Base-by-base conservation (phyloP, 148 eudicot species). In the Fagopyrum homotropicum region DNA sequence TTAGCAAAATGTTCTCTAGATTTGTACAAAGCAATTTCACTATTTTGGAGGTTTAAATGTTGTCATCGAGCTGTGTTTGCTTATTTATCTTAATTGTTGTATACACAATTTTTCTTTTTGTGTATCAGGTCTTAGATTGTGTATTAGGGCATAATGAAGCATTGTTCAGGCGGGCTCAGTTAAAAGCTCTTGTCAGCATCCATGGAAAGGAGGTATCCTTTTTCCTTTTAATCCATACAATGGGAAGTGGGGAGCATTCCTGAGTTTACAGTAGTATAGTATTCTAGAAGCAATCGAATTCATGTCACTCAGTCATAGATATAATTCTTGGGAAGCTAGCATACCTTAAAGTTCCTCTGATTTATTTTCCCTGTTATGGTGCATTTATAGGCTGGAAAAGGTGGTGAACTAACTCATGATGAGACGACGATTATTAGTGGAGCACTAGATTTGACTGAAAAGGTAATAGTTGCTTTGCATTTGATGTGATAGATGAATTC, bases 181-280 rank as follows among this genome's bases (percentile, higher is more conserved):
- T 88, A 74, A 90, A 88, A 82, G 84, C 92, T 69, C 82, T 90
- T 51, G 90, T 88, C 26, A 79, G 86, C 82, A 49, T 90, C 69
- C 92, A 88, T 75, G 85, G 90, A 12, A 79, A 77, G 72, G 80
- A 85, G 88, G 90, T 86, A 77, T 35, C 14, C 71, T 66, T 16
- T 14, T 11, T 14, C 46, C 46, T 66, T 43, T 66, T 66, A 19
- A 66, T 66, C 26, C 45, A 63, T 29, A 29, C 69, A 29, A 30
- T 30, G 45, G n/a, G 69, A 4, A 29, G 11, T 7, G 11, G 69
- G 44, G 35, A 30, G 11, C 44, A 9, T 63, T 10, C 45, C 9
- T 10, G 4, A 29, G 17, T 19, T 63, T 63, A 30, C 15, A 26
- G 3, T 26, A 61, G 14, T 22, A 9, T 60, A 29, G 40, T 29